phyloP scores from a whole-genome alignment of 2,329 filamentous ascomycete genomes.

The Beauveria medogensis region DNA sequence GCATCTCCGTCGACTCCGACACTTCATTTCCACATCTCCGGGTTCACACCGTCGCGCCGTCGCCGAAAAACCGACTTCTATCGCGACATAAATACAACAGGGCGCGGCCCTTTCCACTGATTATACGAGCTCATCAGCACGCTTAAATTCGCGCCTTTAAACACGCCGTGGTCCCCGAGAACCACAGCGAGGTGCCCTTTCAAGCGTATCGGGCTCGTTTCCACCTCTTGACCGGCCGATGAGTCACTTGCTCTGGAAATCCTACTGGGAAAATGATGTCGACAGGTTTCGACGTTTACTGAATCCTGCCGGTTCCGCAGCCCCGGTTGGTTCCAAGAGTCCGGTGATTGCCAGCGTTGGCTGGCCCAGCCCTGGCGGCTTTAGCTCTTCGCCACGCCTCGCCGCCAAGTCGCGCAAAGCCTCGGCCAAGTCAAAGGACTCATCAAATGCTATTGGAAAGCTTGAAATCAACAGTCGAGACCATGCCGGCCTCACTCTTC shows the following conservation, averaged over 20 bases:
- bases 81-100: not conserved
- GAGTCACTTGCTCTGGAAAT: slow-evolving; percentile 96
- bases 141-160: slow-evolving; percentile 63
- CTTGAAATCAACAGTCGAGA: slow-evolving; percentile 82
- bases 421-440: slow-evolving; percentile 35
- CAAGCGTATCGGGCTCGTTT: slow-evolving; percentile 37
- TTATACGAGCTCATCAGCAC: slow-evolving; percentile 20
- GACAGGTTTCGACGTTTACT: slow-evolving; percentile 86
- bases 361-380: slow-evolving; percentile 25
- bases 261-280: slow-evolving; percentile 95
- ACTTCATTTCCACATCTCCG: not conserved
- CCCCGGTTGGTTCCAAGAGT: slow-evolving; percentile 47
- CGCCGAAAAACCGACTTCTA: not conserved
- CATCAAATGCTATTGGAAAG: slow-evolving; percentile 35
- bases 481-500: slow-evolving; percentile 68
- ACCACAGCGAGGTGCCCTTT: slow-evolving; percentile 78
- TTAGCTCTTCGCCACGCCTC: slow-evolving; percentile 42
- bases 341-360: slow-evolving; percentile 33
- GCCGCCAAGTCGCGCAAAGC: slow-evolving; percentile 43
- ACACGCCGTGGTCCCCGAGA: slow-evolving; percentile 81
- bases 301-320: slow-evolving; percentile 57
- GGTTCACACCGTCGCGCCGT: not conserved
- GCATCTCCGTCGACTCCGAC: not conserved
- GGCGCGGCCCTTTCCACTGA: not conserved
- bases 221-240: slow-evolving; percentile 50